These are phyloP conservation scores for Zygoascus bituminiphila DNA, from an alignment of 805 yeast genomes.

Conservation along the genomic window DNA sequence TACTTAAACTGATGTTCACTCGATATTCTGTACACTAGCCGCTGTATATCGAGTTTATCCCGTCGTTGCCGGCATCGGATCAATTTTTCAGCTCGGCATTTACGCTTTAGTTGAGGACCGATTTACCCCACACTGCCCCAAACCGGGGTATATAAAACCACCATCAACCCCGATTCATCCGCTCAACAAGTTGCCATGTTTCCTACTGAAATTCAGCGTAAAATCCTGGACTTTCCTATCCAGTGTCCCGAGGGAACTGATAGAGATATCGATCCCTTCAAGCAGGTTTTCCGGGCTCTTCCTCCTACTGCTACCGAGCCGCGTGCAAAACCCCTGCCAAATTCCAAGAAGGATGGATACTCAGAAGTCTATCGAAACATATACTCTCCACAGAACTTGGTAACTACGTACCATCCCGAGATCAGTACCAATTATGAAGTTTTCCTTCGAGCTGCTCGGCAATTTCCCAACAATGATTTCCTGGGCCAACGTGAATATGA, in stretches of 20 bases:
- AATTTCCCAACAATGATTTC: constrained; percentile 28
- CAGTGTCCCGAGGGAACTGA: neutral
- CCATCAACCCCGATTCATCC: too few species aligned
- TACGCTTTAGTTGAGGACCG: too few species aligned
- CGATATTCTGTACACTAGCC: too few species aligned
- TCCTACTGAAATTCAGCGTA: neutral
- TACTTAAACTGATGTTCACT: too few species aligned
- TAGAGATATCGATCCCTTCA: neutral
- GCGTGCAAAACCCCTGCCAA: constrained; percentile 25
- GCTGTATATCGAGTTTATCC: too few species aligned
- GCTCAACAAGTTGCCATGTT: too few species aligned
- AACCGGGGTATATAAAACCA: neutral
- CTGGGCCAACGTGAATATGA: constrained; percentile 34
- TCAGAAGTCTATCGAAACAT: constrained; percentile 46
- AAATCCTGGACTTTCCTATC: neutral
- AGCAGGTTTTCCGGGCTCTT: neutral
- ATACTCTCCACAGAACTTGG: constrained; percentile 25
- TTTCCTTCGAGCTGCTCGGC: constrained; percentile 26
- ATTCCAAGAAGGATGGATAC: constrained; percentile 36
- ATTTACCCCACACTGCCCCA: neutral
- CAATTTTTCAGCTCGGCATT: too few species aligned
- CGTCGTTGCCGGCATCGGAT: too few species aligned
- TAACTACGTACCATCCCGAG: constrained; percentile 28
- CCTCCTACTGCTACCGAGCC: neutral
- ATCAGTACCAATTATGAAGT: constrained; percentile 34